phyloP scores from a whole-genome alignment of 2,329 filamentous ascomycete species.

The Eutypella sp. region DNA sequence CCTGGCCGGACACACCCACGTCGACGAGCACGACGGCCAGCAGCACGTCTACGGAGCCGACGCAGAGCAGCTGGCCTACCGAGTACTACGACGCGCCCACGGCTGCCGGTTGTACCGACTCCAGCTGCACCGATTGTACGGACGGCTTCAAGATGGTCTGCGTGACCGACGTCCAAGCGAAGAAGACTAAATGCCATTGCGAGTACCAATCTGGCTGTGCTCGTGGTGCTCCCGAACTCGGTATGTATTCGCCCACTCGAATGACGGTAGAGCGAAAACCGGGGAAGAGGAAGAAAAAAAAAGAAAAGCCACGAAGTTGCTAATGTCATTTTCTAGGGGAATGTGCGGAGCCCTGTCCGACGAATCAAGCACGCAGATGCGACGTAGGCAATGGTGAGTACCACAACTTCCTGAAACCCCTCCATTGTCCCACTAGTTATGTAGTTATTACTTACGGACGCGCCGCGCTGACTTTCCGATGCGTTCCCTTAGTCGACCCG shows the following conservation, averaged over 20 bases:
- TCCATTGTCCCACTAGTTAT: not conserved
- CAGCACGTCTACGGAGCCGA: not conserved
- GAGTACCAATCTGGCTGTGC: not conserved
- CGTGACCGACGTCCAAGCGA: not conserved
- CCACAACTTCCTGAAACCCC: not conserved
- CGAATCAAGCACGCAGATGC: not conserved
- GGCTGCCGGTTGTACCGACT: not conserved
- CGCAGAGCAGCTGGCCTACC: not conserved
- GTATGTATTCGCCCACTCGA: not conserved
- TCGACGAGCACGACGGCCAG: not conserved
- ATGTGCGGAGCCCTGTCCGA: not conserved
- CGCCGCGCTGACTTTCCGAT: not conserved
- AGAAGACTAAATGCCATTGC: not conserved
- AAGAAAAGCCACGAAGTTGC: not conserved
- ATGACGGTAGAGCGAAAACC: too few relatives aligned
- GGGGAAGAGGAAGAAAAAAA: too few relatives aligned
- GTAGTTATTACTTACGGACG: not conserved
- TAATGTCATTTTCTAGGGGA: not conserved
- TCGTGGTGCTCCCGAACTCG: not conserved
- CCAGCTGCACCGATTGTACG: not conserved
- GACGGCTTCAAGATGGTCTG: not conserved
- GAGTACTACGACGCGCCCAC: not conserved
- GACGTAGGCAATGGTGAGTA: not conserved
- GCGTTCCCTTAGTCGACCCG: not conserved
- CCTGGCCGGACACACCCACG: not conserved